Evolutionary conservation across 352 stramenopile genomes (phyloP), one percentile per base, ranked within the genome.

Genomic region (Phytophthora chlamydospora): DNA sequence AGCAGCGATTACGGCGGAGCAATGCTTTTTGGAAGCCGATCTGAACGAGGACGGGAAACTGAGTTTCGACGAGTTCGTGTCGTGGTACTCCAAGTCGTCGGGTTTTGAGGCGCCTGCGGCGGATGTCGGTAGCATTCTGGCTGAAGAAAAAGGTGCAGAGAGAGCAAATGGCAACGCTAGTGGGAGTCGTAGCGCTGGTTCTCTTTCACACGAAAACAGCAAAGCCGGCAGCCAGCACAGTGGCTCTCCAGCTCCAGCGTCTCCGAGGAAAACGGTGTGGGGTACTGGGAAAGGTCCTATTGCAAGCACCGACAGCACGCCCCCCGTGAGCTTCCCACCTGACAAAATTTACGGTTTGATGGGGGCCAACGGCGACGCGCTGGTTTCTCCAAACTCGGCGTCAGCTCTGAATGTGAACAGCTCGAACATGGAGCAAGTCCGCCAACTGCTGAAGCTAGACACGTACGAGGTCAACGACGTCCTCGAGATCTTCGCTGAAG

Each of bases 381-480:
- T 84, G 38, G 61, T 86, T 2, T 84, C 77, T 14, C 77, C 77
- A 8, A 71, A 68, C 19, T 76, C 75, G 9, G 75, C 75, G 4
- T 82, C 74, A 31, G 60, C 69, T 27, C 14, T 89, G 16, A 86
- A 73, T 44, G 87, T 90, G 74, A 90, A 87, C 49, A 90, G 76
- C 51, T 75, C 81, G 3, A 89, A 83, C 42, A 93, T 95, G 86
- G 83, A 90, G 12, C 75, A 78, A 35, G 78, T 88, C 19, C 81
- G 87, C 1, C 67, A 77, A n/a, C 50, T 96, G 32, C 73, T 95
- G 13, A 93, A 95, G 57, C 65, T 97, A 31, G 85, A 93, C 57
- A 76, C 80, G 12, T 96, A 94, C 73, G 81, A 91, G 62, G 83
- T 95, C 21, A 92, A 93, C 62, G 89, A 97, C 42, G 62, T 97